Base-by-base conservation (phyloP, 2,329 filamentous ascomycete species). In the Tolypocladium ophioglossoides region DNA sequence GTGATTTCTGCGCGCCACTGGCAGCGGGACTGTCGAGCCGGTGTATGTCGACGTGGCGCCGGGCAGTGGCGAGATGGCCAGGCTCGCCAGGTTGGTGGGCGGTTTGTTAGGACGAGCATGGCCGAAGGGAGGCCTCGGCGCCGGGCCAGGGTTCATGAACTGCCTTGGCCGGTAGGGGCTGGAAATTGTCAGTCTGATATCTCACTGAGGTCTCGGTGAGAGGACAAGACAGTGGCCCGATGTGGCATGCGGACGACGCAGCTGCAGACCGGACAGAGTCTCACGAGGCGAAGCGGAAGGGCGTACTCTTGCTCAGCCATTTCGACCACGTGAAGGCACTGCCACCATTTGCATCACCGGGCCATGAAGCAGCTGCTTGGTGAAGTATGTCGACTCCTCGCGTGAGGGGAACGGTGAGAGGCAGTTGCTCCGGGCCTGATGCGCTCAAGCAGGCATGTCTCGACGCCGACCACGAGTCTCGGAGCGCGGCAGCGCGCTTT, bases 141-240 rank as follows among this genome's bases (percentile, higher is more conserved):
- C 92, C 63, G 94, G 92, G 61, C 94, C 91, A 58, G 94, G 91
- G 72, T 96, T 97, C 88, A 96, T 95, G 75, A 97, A 97, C 70
- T 84, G 82, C 24, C 24, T 16, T 9, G 16, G 16, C 16, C 20
- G 44, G 27, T n/a, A 47, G 16, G 44, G 27, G 27, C 44, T 47
- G 18, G 27, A n/a, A 1, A 2, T 2, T 12, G 2, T 47, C 27
- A 47, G 44, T 12, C 20, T 32, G 27, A 12, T 4, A 6, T n/a
- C 24, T 47, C 24, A 12, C 6, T 18, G 44, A 30, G 4, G 22
- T 1, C 24, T 22, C 18, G 24, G 16, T 2, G 24, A 32, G 44
- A 10, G 14, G 14, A 8, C 7, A 30, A 27, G 12, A 12, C 12
- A 14, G 9, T 2, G 4, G 11, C 20, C 11, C 11, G 12, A 44